phyloP scores from a whole-genome alignment of 371 early-diverging fungal species.

The Capillidium rhysosporum region DNA sequence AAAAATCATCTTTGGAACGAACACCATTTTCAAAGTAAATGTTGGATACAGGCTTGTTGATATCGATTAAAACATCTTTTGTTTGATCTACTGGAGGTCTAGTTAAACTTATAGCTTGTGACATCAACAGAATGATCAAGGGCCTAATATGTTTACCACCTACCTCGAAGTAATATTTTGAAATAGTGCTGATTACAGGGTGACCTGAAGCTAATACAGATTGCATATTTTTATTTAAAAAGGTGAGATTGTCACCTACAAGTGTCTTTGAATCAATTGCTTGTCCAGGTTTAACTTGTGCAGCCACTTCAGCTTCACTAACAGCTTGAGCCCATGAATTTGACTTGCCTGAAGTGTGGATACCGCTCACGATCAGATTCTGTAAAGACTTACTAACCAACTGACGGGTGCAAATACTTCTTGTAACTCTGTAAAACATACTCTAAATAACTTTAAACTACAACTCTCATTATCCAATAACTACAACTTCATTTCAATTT shows the following conservation, averaged over 20 bases:
- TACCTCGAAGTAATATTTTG: constrained; percentile 71
- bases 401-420: no score
- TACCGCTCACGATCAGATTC: no score
- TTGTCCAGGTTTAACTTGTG: constrained; percentile 16
- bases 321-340: constrained; percentile 22
- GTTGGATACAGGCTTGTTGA: background rate
- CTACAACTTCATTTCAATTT: no score
- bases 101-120: constrained; percentile 53
- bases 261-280: constrained; percentile 35
- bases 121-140: constrained; percentile 67
- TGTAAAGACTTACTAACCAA: no score
- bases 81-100: background rate
- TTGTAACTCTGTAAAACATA: no score
- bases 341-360: no score
- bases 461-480: no score
- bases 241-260: constrained; percentile 52
- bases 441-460: no score
- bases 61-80: background rate
- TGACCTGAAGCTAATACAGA: constrained; percentile 64
- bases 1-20: constrained; percentile 17
- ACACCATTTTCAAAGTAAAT: background rate
- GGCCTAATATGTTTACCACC: constrained; percentile 89
- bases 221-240: constrained; percentile 71
- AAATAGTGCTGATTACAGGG: constrained; percentile 68
- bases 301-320: constrained; percentile 23